Conservation (phyloP, 139 green algal genomes). For the Ettlia oleoabundans region DNA sequence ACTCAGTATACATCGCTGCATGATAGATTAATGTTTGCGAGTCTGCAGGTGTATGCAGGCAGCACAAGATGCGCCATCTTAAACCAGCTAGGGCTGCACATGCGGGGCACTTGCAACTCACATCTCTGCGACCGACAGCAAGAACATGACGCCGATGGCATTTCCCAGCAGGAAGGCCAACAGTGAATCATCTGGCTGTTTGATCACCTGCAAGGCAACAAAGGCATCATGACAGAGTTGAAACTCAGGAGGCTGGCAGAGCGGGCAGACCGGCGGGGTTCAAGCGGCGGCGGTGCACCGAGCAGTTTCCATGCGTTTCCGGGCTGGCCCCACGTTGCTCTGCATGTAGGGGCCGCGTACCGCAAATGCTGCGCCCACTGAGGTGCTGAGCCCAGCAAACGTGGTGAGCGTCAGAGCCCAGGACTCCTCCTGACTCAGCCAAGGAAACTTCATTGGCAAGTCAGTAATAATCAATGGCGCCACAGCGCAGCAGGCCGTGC, state of each 20-base stretch:
- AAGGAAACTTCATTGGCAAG: neutral
- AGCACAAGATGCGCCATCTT: no score
- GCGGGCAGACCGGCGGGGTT: no score
- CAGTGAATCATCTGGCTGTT: slow-evolving; percentile 59
- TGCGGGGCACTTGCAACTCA: slow-evolving; percentile 44
- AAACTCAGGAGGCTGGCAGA: neutral
- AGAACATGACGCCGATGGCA: slow-evolving; percentile 81
- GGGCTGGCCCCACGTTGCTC: neutral
- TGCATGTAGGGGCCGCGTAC: slow-evolving; percentile 37
- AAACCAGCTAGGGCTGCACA: no score
- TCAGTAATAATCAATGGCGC: no score
- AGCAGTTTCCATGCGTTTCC: no score
- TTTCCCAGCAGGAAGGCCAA: slow-evolving; percentile 82
- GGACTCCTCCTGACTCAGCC: slow-evolving; percentile 25
- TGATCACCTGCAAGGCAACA: slow-evolving; percentile 50
- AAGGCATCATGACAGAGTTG: neutral
- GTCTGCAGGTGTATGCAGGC: no score
- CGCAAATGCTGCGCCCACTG: slow-evolving; percentile 69
- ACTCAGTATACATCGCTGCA: no score
- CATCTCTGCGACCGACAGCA: slow-evolving; percentile 82
- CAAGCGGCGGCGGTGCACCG: no score
- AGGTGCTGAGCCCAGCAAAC: slow-evolving; percentile 69
- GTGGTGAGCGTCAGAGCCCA: slow-evolving; percentile 56
- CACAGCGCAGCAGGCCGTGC: no score
- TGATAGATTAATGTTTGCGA: no score